Percentiles rank a stretch among this genome's conserved stretches.
Conservation (phyloP, 208 protist species). For the Wallacemonas sp. region DNA sequence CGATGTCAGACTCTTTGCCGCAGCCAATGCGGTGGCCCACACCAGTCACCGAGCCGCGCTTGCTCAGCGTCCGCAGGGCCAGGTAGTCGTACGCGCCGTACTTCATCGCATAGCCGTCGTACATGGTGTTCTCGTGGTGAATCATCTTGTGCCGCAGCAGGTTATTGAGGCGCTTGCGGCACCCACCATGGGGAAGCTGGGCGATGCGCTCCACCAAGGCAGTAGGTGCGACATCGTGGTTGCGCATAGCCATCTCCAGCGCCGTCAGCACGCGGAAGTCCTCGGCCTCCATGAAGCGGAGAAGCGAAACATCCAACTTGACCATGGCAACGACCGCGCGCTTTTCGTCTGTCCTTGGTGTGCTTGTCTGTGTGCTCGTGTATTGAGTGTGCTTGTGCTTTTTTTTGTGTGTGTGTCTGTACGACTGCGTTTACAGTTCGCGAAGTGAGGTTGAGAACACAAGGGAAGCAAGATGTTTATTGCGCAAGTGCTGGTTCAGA, state of each 20-base stretch:
- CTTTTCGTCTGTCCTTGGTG: not conserved
- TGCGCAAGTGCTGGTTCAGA: too few species aligned
- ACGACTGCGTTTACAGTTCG: not conserved
- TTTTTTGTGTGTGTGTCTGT: not conserved
- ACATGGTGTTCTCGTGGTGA: slow-evolving; percentile 92
- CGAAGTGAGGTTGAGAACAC: not conserved
- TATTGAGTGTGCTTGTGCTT: too few species aligned
- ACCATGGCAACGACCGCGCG: slow-evolving; percentile 48
- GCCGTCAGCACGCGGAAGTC: slow-evolving; percentile 90
- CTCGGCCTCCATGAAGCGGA: slow-evolving; percentile 88
- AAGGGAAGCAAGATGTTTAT: slow-evolving; percentile 18
- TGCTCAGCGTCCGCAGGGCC: slow-evolving; percentile 94
- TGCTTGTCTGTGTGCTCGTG: not conserved
- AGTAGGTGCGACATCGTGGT: slow-evolving; percentile 98
- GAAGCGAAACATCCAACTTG: slow-evolving; percentile 83
- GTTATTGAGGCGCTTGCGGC: slow-evolving; percentile 84
- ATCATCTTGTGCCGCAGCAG: slow-evolving; percentile 95
- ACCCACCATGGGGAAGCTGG: slow-evolving; percentile 93
- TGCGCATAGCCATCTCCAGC: slow-evolving; percentile 99
- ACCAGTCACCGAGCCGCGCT: slow-evolving; percentile 83
- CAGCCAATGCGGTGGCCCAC: slow-evolving; percentile 98
- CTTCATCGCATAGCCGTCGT: slow-evolving; percentile 98
- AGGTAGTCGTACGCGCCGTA: slow-evolving; percentile 99
- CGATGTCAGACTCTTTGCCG: slow-evolving; percentile 99
- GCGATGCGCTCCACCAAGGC: slow-evolving; percentile 95